Base-by-base conservation (phyloP, 1,284 basidiomycete species). In the Microbotryum silenes-acaulis region DNA sequence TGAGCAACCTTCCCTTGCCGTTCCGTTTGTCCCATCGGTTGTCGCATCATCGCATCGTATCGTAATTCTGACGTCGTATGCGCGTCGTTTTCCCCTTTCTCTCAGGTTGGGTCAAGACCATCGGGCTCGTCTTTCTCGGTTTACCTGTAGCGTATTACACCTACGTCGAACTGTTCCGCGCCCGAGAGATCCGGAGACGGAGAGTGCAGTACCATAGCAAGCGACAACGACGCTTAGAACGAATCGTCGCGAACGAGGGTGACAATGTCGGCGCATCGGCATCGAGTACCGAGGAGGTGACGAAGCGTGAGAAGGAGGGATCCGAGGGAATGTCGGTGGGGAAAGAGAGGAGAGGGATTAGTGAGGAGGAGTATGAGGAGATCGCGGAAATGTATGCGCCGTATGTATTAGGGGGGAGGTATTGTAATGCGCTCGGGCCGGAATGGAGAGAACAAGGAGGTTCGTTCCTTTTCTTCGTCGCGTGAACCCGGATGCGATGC, bases 401-500 rank as follows among this genome's bases (percentile, higher is more conserved):
- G 1, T 57, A 74, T 31, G 61, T 63, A 20, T 64, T 74, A 25
- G 18, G 60, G 68, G 72, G 73, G 3, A 56, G 74, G 21, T 75
- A 70, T 16, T 64, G 76, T 68, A 79, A 80, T 65, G 77, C 78
- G 3, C 76, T 78, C 54, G 73, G 74, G 12, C 51, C 44, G 25
- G 79, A 80, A 63, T 80, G 79, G 78, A 71, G 78, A 60, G 79
- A 80, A 64, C 78, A 79, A 66, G 78, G 78, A 71, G 56, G 73
- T 70, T 45, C 33, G 57, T 53, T 25, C 18, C 20, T 27, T 23
- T 23, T 23, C 14, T 12, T 27, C 4, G 5, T 49, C 21, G 23
- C 21, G 21, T 18, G 16, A 18, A 42, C 4, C 1, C 37, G 37
- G 37, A 18, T 42, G 37, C 37, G 37, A 18, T 48, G 14, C 46